Percentiles rank a stretch among this genome's conserved stretches.
phyloP scores from a whole-genome alignment of 2,329 filamentous ascomycete genomes.

The Waltergamsia citrina region DNA sequence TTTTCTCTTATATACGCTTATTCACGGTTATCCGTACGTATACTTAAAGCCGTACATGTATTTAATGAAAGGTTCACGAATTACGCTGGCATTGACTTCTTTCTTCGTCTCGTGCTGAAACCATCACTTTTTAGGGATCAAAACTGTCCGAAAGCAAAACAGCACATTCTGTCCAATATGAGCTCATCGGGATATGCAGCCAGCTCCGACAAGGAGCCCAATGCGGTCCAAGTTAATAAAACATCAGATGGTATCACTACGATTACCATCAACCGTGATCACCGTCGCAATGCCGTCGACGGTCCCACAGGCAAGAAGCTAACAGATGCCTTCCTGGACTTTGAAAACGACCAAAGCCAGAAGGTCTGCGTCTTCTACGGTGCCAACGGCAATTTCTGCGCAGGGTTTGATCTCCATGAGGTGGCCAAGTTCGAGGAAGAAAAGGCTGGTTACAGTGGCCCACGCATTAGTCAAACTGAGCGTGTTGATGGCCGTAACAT shows the following conservation, averaged over 20 bases:
- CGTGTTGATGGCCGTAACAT: slow-evolving; percentile 11
- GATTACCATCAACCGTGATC: slow-evolving; percentile 43
- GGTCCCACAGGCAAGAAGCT: slow-evolving; percentile 34
- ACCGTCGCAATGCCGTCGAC: slow-evolving; percentile 43
- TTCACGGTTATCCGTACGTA: too few species aligned
- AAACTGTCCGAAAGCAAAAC: too few species aligned
- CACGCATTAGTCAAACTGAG: slow-evolving; percentile 2
- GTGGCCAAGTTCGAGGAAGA: slow-evolving; percentile 16
- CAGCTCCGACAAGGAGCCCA: too few species aligned
- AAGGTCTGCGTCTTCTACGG: slow-evolving; percentile 43
- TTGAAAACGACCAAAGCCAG: slow-evolving; percentile 37
- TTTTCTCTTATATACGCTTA: too few species aligned
- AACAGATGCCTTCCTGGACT: slow-evolving; percentile 34
- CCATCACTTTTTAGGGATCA: too few species aligned
- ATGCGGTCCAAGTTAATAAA: slow-evolving; percentile 9
- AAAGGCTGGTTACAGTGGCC: slow-evolving; percentile 2
- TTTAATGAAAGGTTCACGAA: too few species aligned
- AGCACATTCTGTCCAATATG: too few species aligned
- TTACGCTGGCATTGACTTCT: too few species aligned
- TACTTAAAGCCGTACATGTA: too few species aligned
- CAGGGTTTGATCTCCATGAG: slow-evolving; percentile 41
- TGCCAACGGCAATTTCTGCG: slow-evolving; percentile 36
- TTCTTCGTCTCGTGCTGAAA: too few species aligned
- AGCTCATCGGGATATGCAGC: too few species aligned
- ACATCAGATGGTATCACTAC: slow-evolving; percentile 35